Evolutionary conservation across 306 rosid species (phyloP).

Genomic region (Quercus wislizeni): DNA sequence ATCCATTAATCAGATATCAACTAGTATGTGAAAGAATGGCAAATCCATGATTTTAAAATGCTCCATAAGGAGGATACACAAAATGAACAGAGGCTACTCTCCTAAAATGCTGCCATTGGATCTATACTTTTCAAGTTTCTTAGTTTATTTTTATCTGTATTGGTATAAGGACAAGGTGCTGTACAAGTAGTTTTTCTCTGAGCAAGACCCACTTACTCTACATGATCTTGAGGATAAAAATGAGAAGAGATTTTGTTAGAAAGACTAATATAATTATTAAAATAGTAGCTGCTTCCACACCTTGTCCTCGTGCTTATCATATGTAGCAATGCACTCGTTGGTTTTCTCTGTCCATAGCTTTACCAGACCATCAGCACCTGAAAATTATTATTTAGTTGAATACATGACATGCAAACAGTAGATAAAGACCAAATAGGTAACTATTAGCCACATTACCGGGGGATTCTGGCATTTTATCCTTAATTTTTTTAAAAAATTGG

Average conservation of each 20-base stretch:
- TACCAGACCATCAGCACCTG: constrained; percentile 90
- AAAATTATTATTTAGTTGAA: constrained; percentile 28
- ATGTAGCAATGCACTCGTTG: constrained; percentile 78
- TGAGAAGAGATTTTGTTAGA: not conserved
- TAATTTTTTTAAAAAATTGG: too few relatives aligned
- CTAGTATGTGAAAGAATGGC: not conserved
- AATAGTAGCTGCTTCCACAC: constrained; percentile 27
- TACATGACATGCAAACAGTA: constrained; percentile 2
- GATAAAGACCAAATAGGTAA: constrained; percentile 19
- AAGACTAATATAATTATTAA: not conserved
- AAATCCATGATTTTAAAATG: not conserved
- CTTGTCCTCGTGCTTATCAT: constrained; percentile 94
- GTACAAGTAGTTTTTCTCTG: not conserved
- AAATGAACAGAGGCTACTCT: not conserved
- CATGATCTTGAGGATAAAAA: not conserved
- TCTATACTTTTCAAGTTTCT: not conserved
- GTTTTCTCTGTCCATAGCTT: constrained; percentile 92
- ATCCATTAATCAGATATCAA: not conserved
- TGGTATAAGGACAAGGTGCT: not conserved
- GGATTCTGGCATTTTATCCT: too few relatives aligned
- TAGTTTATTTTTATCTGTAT: not conserved
- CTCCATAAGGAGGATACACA: not conserved
- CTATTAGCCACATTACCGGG: constrained; percentile 44
- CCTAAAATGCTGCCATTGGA: not conserved
- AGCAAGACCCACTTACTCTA: not conserved